Percentiles rank a stretch among this genome's conserved stretches.
Conservation (phyloP, 441 rosid species). For the Syzygium malaccense region DNA sequence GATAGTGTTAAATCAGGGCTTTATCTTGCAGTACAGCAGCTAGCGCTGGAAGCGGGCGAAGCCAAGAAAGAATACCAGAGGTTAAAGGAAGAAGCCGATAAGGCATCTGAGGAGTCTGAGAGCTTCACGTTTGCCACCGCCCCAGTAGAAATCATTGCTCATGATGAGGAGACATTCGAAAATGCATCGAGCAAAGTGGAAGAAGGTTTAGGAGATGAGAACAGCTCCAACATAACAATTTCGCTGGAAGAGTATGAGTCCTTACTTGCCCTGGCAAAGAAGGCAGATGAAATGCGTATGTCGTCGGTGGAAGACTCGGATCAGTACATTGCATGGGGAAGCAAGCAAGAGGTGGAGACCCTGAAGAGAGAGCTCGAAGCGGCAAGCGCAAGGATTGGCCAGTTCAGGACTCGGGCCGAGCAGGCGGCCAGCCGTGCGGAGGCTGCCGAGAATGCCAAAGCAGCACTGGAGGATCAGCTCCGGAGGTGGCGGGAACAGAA, state of each 20-base stretch:
- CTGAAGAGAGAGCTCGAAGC: conserved; percentile 31
- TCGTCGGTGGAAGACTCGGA: not conserved
- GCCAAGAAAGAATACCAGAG: conserved; percentile 17
- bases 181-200: not conserved
- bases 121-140: not conserved
- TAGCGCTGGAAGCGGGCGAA: conserved; percentile 26
- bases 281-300: conserved; percentile 4
- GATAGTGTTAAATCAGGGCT: conserved; percentile 20
- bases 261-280: conserved; percentile 14
- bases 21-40: conserved; percentile 28
- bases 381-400: conserved; percentile 22
- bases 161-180: not conserved
- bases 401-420: conserved; percentile 40
- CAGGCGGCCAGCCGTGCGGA: conserved; percentile 46
- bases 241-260: conserved; percentile 24
- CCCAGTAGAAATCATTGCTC: not conserved
- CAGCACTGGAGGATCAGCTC: conserved; percentile 29
- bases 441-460: conserved; percentile 43
- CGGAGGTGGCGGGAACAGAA: conserved; percentile 32
- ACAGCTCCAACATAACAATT: conserved; percentile 8
- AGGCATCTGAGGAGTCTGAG: conserved; percentile 6
- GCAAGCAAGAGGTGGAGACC: conserved; percentile 9
- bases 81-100: conserved; percentile 8
- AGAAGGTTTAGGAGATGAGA: not conserved
- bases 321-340: not conserved